Evolutionary conservation across 164 flowering plant species (phyloP).

Genomic region (Sedum album): DNA sequence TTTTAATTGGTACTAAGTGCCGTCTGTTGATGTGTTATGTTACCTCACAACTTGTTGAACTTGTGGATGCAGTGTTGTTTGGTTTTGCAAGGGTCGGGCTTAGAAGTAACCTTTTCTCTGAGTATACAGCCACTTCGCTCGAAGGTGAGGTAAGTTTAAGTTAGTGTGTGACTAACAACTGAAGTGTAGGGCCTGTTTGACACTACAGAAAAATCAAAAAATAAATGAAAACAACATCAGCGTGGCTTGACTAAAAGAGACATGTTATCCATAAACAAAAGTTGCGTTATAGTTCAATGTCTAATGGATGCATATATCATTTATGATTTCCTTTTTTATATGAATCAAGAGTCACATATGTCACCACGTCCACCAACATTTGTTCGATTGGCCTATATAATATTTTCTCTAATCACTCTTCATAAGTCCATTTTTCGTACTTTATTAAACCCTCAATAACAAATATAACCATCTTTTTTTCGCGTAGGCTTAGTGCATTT

Average conservation of each 20-base stretch:
- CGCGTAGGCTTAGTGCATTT: neutral
- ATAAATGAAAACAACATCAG: neutral
- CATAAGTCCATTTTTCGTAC: constrained; percentile 1
- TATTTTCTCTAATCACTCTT: neutral
- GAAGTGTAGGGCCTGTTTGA: constrained; percentile 5
- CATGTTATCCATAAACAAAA: constrained; percentile 1
- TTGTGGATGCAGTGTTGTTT: neutral
- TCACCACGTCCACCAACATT: constrained; percentile 9
- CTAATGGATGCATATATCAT: constrained; percentile 3
- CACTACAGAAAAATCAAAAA: neutral
- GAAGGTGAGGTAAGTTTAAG: neutral
- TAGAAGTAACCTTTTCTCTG: neutral
- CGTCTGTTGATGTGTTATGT: neutral
- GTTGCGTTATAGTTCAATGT: neutral
- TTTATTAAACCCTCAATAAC: neutral
- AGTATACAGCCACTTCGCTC: neutral
- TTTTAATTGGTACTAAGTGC: neutral
- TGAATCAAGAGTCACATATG: neutral
- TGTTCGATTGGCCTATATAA: neutral
- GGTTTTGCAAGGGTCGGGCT: neutral
- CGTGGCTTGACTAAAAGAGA: constrained; percentile 2
- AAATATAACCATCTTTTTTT: constrained; percentile 1
- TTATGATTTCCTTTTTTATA: neutral
- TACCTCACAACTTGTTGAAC: neutral
- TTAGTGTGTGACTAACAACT: neutral